Evolutionary conservation across 2,329 filamentous ascomycete genomes (phyloP), one percentile per base, ranked within the genome.

Genomic region (Monascus ruber): DNA sequence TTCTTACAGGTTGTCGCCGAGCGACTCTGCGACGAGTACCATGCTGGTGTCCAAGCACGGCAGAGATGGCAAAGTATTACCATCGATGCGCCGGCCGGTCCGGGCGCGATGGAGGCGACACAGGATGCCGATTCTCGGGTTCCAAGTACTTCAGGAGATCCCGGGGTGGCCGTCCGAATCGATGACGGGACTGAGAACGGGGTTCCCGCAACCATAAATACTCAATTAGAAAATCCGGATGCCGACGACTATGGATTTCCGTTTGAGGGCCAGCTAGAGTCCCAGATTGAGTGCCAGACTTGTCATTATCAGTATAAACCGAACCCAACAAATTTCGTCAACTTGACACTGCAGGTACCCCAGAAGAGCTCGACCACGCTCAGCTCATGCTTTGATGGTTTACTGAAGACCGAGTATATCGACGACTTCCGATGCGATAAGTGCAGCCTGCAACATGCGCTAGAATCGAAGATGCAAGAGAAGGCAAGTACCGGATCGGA

Each of bases 371-470:
- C 85, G 2, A 88, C 88, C 0, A 82, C 85, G 0, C 72, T 98
- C 10, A 87, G 83, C 55, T 73, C 79, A 6, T 98, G 91, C 61
- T 91, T 98, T 52, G 91, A 98, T 53, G 84, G 84, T 32, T 81
- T 95, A 62, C 81, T 98, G 49, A 94, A 94, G 64, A 86, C 85
- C 0, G 91, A 98, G 61, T 83, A 87, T 58, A 95, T 98, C 48
- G 89, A 96, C 46, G 91, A 94, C 58, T 98, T 93, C 70, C 88
- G 85, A 50, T 98, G 91, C 65, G 91, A 95, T 53, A 84, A 80
- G 63, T 98, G 91, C 56, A 79, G 87, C 24, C 71, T 98, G n/a
- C 64, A 85, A 33, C 83, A 94, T 59, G 87, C 87, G 4, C 66
- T 85, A 38, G 69, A 78, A 26, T 63, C 73, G 37, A 75, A 85